phyloP scores from a whole-genome alignment of 495 filamentous ascomycete genomes.

The Tuber umbilicatum region DNA sequence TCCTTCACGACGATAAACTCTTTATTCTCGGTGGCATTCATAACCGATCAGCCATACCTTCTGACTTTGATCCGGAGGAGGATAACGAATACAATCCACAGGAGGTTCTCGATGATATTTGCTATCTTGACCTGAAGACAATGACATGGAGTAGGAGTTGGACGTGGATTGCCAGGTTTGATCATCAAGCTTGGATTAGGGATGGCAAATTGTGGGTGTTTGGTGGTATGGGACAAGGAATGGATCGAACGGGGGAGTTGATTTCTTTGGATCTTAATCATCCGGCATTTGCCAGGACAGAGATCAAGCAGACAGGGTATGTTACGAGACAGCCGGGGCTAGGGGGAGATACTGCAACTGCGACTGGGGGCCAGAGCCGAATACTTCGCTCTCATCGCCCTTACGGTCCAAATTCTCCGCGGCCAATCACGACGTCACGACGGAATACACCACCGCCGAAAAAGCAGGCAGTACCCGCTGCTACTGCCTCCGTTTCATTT shows the following conservation, averaged over 20 bases:
- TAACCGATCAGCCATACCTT: slow-evolving; percentile 50
- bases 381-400: slow-evolving; percentile 39
- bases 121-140: slow-evolving; percentile 91
- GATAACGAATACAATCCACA: slow-evolving; percentile 39
- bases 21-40: slow-evolving; percentile 89
- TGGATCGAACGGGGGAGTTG: slow-evolving; percentile 90
- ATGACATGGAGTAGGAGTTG: slow-evolving; percentile 96
- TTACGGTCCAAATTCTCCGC: slow-evolving; percentile 46
- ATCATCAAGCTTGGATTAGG: slow-evolving; percentile 61
- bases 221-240: slow-evolving; percentile 84
- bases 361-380: slow-evolving; percentile 38
- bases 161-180: slow-evolving; percentile 88
- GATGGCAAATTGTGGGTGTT: slow-evolving; percentile 92
- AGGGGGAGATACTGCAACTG: slow-evolving; percentile 16
- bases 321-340: slow-evolving; percentile 31
- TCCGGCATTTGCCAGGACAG: slow-evolving; percentile 58
- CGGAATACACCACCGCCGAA: slow-evolving; percentile 49
- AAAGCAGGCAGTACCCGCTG: slow-evolving; percentile 48
- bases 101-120: slow-evolving; percentile 85
- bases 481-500: slow-evolving; percentile 85
- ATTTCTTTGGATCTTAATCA: slow-evolving; percentile 94
- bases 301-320: slow-evolving; percentile 36
- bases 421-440: slow-evolving; percentile 44
- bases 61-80: slow-evolving; percentile 34
- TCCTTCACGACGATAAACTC: slow-evolving; percentile 91